Evolutionary conservation across 306 rosid species (phyloP).

Genomic region (Cicer pinnatifidum): DNA sequence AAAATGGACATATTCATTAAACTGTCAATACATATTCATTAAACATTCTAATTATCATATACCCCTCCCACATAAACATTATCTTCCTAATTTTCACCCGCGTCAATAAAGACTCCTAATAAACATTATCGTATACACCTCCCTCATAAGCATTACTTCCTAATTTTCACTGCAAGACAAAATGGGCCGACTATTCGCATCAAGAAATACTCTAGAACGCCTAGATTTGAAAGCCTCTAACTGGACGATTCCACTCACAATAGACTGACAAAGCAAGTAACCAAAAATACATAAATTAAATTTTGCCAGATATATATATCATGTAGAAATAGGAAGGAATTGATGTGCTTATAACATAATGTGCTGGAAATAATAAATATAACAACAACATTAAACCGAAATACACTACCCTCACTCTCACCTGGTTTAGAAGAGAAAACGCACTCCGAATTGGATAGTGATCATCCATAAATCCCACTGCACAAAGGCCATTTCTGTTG

Average conservation of each 20-base stretch:
- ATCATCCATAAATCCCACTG: slow-evolving; percentile 97
- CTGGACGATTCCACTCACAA: not conserved
- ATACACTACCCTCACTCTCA: slow-evolving; percentile 44
- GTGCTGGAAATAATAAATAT: not conserved
- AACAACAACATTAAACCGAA: slow-evolving; percentile 16
- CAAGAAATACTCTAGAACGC: not conserved
- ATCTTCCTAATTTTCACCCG: too few relatives aligned
- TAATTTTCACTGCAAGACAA: slow-evolving; percentile 7
- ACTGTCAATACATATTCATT: too few relatives aligned
- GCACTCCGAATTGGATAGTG: slow-evolving; percentile 95
- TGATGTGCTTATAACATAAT: slow-evolving; percentile 1
- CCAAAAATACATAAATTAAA: not conserved
- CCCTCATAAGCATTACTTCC: not conserved
- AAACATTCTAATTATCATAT: too few relatives aligned
- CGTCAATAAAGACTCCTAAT: too few relatives aligned
- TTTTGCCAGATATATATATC: not conserved
- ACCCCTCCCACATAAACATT: too few relatives aligned
- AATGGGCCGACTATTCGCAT: slow-evolving; percentile 3
- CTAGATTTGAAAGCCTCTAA: slow-evolving; percentile 11
- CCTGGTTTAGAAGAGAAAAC: slow-evolving; percentile 92
- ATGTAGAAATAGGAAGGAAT: not conserved
- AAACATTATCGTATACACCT: too few relatives aligned
- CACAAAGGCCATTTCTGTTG: slow-evolving; percentile 93
- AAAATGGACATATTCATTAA: too few relatives aligned
- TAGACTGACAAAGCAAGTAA: not conserved